Evolutionary conservation across 169 alveolate species (phyloP), one percentile per base, ranked within the genome.

Genomic region (Eimeria praecox): DNA sequence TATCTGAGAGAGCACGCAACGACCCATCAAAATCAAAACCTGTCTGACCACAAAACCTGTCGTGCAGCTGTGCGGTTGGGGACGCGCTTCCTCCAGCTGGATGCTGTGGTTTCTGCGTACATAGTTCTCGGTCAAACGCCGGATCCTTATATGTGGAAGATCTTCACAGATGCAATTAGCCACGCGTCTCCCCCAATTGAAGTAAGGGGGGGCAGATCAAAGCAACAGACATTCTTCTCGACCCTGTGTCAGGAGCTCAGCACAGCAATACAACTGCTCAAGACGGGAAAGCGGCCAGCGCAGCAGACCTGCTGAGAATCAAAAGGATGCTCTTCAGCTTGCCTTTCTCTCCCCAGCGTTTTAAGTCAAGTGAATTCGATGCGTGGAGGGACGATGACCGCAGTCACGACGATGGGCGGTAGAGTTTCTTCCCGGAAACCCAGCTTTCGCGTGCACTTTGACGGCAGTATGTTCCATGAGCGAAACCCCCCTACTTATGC

Each of bases 31-130:
- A 14, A 22, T 22, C 38, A 3, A 3, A 12, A 24, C 52, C 35
- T 40, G 59, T 20, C 24, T 10, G 3, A 42, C 18, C 62, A 10
- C 20, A 18, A 18, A 38, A 9, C 86, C 14, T 42, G 4, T 12
- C 86, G 56, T 22, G 86, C 86, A 40, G 33, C 10, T 24, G 86
- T 20, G 86, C 52, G 86, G 14, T 20, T 75, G 86, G 86, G 38
- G 42, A 18, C 35, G 40, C 62, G 86, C 9, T 75, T 42, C 38
- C 22, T 75, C 9, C 3, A 42, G 52, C 62, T 75, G 40, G 86
- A 75, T 42, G 86, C 62, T 24, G 35, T 75, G 33, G 86, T 75
- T 6, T 75, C 86, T 35, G 22, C 86, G 0, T 38, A 20, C 38
- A 75, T 42, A 18, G 86, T 75, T 22, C 38, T 75, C 40, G 59